Base-by-base conservation (phyloP, 2,329 filamentous ascomycete genomes). In the Myrmaecium sp. region DNA sequence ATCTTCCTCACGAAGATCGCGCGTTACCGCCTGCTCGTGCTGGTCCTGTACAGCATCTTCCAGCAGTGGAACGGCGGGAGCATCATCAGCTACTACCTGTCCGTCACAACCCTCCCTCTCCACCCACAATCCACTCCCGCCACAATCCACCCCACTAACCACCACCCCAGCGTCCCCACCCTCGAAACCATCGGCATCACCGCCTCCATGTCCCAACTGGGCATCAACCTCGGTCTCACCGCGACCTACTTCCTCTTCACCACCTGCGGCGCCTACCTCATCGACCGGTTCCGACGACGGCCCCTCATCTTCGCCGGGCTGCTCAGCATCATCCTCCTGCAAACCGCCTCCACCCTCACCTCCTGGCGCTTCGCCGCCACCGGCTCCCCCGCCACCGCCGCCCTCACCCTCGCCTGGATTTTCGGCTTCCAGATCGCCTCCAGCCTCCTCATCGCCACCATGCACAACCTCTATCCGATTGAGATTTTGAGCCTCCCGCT, bases 201-300 rank as follows among this genome's bases (percentile, higher is more conserved):
- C 0, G 38, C 44, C 25, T 38, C 44, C 4, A 37, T 38, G 3
- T 36, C 42, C 5, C 47, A 55, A 31, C 41, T 49, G 2, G 37
- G 47, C 11, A 54, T 58, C 33, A 55, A 56, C 22, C 35, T 37
- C 4, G 41, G 39, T 17, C 41, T 59, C 9, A 47, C 57, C 18
- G 47, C 57, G 24, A 48, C 52, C 39, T 55, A 53, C 25, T 40
- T 53, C 18, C 30, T 51, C 29, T 42, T 44, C 15, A 47, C 56
- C 10, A 30, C 52, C 7, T 32, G 34, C 3, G 51, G 49, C 13
- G 53, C 52, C 27, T 50, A 52, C 25, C 46, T 46, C 5, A 49
- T 53, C n/a, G 54, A 61, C 36, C 44, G 44, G 22, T 36, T 48
- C 8, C 56, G 58, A 6, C 52, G 60, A 4, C 48, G 57, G 5